These are phyloP conservation scores for Phytophthora chlamydospora DNA, from an alignment of 352 stramenopile genomes.

Conservation along the genomic window DNA sequence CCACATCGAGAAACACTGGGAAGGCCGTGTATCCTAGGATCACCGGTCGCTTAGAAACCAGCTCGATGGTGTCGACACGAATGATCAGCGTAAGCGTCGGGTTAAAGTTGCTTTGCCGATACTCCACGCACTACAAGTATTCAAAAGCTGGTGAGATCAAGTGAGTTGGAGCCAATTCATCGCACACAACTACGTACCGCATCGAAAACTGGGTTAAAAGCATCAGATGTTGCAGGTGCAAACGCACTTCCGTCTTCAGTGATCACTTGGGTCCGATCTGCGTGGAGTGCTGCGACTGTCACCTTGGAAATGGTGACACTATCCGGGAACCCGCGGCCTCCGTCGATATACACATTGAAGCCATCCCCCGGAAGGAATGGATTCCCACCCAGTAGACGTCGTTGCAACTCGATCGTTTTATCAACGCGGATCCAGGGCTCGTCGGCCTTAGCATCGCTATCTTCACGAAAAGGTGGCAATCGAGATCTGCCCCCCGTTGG, in stretches of 20 bases:
- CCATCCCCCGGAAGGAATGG: slow-evolving; percentile 70
- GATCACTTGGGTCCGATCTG: slow-evolving; percentile 48
- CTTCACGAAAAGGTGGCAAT: slow-evolving; percentile 32
- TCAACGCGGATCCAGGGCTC: slow-evolving; percentile 51
- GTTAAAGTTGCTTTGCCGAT: slow-evolving; percentile 75
- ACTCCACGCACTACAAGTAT: slow-evolving; percentile 66
- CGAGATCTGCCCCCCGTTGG: slow-evolving; percentile 25
- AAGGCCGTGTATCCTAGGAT: slow-evolving; percentile 82
- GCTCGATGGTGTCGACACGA: slow-evolving; percentile 84
- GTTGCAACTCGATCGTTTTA: slow-evolving; percentile 33
- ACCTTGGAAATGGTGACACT: slow-evolving; percentile 74
- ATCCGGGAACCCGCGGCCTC: slow-evolving; percentile 74
- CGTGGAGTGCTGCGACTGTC: slow-evolving; percentile 63
- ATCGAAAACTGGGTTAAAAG: slow-evolving; percentile 55
- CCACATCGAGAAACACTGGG: slow-evolving; percentile 75
- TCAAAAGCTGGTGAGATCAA: slow-evolving; percentile 4
- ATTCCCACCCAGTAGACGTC: slow-evolving; percentile 25
- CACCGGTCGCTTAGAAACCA: slow-evolving; percentile 46
- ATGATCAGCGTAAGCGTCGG: slow-evolving; percentile 85
- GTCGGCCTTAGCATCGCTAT: slow-evolving; percentile 25
- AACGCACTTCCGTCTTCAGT: slow-evolving; percentile 38
- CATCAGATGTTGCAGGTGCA: slow-evolving; percentile 28
- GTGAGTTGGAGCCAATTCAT: background rate
- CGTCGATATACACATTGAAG: slow-evolving; percentile 86
- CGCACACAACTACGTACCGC: slow-evolving; percentile 40